Conservation (phyloP, 768 basidiomycete genomes). For the Tricholoma matsutake region DNA sequence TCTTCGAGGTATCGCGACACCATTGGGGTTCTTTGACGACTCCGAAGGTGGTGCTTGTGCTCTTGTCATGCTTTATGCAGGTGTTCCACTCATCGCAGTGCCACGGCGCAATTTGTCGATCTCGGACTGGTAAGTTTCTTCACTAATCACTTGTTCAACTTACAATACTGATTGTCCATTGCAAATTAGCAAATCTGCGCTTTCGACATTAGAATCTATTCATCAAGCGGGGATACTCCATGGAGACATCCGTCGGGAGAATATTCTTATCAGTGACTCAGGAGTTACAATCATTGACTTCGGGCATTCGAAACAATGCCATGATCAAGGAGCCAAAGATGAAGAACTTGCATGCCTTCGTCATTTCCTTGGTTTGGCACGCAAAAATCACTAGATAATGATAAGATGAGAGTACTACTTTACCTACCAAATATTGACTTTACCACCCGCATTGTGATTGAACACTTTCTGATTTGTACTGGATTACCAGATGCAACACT, state of each 20-base stretch:
- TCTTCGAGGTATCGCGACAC: slow-evolving; percentile 12
- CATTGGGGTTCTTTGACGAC: slow-evolving; percentile 16
- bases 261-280: slow-evolving; percentile 13
- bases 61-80: slow-evolving; percentile 13
- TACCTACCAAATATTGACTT: neutral
- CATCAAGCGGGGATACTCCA: slow-evolving; percentile 18
- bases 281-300: slow-evolving; percentile 18
- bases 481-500: too few species aligned
- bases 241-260: slow-evolving; percentile 16
- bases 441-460: too few species aligned
- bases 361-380: slow-evolving; percentile 6
- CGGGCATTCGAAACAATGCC: slow-evolving; percentile 10
- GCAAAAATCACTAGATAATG: slow-evolving; percentile 5
- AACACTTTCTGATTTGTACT: too few species aligned
- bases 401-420: slow-evolving; percentile 2
- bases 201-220: slow-evolving; percentile 13
- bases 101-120: slow-evolving; percentile 5
- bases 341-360: slow-evolving; percentile 11
- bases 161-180: slow-evolving; percentile 9
- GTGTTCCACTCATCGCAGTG: slow-evolving; percentile 3
- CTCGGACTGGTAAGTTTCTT: slow-evolving; percentile 14
- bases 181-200: slow-evolving; percentile 11
- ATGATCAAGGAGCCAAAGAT: slow-evolving; percentile 12
- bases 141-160: slow-evolving; percentile 7
- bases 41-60: slow-evolving; percentile 14